Percentiles rank a stretch among this genome's conserved stretches.
Evolutionary conservation across 768 basidiomycete species (phyloP).

Genomic region (Clathrus columnatus): DNA sequence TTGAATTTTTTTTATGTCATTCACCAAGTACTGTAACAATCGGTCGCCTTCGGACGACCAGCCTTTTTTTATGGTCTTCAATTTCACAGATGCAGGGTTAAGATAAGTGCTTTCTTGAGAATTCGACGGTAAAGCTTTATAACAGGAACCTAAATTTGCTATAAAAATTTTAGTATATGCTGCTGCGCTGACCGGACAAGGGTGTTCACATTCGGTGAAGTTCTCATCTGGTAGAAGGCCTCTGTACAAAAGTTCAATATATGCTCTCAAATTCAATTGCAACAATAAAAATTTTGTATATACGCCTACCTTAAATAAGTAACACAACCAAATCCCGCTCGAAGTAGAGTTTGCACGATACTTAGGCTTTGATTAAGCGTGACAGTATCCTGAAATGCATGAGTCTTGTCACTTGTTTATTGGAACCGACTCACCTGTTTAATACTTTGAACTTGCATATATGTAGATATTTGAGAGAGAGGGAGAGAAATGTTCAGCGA

Average conservation of each 20-base stretch:
- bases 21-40: slow-evolving; percentile 71
- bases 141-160: slow-evolving; percentile 3
- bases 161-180: not conserved
- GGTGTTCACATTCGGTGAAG: slow-evolving; percentile 7
- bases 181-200: not conserved
- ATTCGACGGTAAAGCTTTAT: slow-evolving; percentile 27
- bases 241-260: slow-evolving; percentile 3
- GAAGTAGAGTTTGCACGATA: slow-evolving; percentile 13
- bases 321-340: slow-evolving; percentile 13
- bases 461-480: not conserved
- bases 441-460: slow-evolving; percentile 5
- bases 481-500: not conserved
- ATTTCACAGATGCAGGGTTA: slow-evolving; percentile 31
- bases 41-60: slow-evolving; percentile 78
- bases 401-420: not conserved
- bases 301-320: slow-evolving; percentile 7
- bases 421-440: slow-evolving; percentile 7
- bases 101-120: slow-evolving; percentile 17
- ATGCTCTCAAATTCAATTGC: not conserved
- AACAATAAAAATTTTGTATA: not conserved
- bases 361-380: slow-evolving; percentile 11
- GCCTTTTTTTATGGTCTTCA: slow-evolving; percentile 67
- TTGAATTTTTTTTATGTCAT: slow-evolving; percentile 19
- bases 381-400: slow-evolving; percentile 10
- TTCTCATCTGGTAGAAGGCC: slow-evolving; percentile 16